Conservation (phyloP, 2,329 filamentous ascomycete genomes). For the Colletotrichum sp. region DNA sequence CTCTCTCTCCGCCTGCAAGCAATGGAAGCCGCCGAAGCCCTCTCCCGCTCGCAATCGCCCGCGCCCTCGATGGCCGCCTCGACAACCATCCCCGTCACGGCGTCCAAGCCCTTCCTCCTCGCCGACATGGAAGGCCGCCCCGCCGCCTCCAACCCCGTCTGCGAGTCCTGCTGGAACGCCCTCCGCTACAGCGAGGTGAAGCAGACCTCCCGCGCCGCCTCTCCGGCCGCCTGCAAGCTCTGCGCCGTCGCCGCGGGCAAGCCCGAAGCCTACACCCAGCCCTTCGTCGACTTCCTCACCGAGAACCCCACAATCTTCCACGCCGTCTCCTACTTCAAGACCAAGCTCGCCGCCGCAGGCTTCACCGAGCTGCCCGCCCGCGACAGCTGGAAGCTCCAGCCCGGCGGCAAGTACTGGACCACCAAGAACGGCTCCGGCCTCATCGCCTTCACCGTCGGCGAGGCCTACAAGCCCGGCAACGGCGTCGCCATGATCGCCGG, state of each 20-base stretch:
- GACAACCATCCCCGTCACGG: slow-evolving; percentile 20
- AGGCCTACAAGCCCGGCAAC: slow-evolving; percentile 81
- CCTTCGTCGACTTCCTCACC: slow-evolving; percentile 86
- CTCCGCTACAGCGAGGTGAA: slow-evolving; percentile 19
- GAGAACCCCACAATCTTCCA: slow-evolving; percentile 95
- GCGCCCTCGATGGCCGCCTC: slow-evolving; percentile 31
- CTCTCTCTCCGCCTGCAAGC: slow-evolving; percentile 49
- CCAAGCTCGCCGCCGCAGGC: slow-evolving; percentile 72
- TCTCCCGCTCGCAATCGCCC: slow-evolving; percentile 21
- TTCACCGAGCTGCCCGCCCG: slow-evolving; percentile 82
- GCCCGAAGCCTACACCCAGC: slow-evolving; percentile 76
- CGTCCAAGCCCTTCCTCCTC: slow-evolving; percentile 50
- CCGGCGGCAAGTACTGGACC: slow-evolving; percentile 88
- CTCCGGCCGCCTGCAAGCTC: slow-evolving; percentile 35
- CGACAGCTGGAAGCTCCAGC: slow-evolving; percentile 79
- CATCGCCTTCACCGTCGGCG: slow-evolving; percentile 85
- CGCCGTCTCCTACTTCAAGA: slow-evolving; percentile 79
- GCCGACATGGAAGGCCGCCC: slow-evolving; percentile 44
- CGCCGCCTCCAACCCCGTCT: slow-evolving; percentile 32
- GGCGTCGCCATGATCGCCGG: slow-evolving; percentile 89
- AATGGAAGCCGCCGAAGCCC: slow-evolving; percentile 25
- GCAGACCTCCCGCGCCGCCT: slow-evolving; percentile 11
- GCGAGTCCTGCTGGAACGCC: slow-evolving; percentile 21
- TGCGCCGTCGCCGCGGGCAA: slow-evolving; percentile 44
- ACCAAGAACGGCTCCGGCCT: slow-evolving; percentile 85